phyloP scores from a whole-genome alignment of 2,329 filamentous ascomycete genomes.

The Botryotinia globosa region DNA sequence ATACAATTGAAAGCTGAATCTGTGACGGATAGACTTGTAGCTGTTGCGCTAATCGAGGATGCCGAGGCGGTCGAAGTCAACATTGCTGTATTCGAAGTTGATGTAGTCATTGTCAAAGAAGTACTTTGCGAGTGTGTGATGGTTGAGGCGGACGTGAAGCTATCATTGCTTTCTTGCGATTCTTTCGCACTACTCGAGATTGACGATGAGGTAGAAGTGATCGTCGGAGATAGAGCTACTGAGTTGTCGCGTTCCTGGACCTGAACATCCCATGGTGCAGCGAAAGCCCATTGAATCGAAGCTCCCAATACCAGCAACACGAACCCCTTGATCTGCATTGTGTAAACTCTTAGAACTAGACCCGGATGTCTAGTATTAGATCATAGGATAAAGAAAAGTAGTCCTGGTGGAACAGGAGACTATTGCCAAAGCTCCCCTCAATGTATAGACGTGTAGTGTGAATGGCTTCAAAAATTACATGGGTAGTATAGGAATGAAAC shows the following conservation, averaged over 20 bases:
- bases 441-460: neutral
- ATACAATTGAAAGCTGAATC: constrained; percentile 15
- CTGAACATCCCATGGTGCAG: constrained; percentile 26
- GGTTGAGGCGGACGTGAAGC: neutral
- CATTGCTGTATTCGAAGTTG: constrained; percentile 9
- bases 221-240: constrained; percentile 29
- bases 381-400: neutral
- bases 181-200: constrained; percentile 9
- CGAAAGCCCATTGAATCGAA: constrained; percentile 29
- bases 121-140: neutral
- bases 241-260: constrained; percentile 32
- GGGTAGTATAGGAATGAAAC: neutral
- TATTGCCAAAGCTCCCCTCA: constrained; percentile 3
- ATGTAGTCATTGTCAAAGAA: neutral
- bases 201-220: constrained; percentile 21
- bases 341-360: constrained; percentile 24
- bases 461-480: neutral
- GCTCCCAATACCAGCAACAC: constrained; percentile 30
- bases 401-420: neutral
- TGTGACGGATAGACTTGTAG: neutral
- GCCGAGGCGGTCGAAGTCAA: neutral
- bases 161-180: constrained; percentile 3
- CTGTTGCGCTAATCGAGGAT: neutral
- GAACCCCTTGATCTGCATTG: constrained; percentile 27
- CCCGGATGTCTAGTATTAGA: neutral